A percentile compares a stretch with the other conserved stretches of the same genome.
phyloP scores from a whole-genome alignment of 2,329 filamentous ascomycete genomes.

The Arthroderma sp. region DNA sequence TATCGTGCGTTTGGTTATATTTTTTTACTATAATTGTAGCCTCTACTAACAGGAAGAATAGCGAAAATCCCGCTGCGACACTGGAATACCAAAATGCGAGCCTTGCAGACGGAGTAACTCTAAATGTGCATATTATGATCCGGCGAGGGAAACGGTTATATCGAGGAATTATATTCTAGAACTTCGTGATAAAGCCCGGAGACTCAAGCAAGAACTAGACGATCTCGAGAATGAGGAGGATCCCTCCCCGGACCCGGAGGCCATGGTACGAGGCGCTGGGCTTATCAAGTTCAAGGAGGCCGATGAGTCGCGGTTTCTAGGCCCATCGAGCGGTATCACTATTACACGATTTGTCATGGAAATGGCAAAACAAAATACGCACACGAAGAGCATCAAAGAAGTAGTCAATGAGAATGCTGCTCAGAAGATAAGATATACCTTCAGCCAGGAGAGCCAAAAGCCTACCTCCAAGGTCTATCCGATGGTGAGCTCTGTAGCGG shows the following conservation, averaged over 20 bases:
- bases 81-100: conserved; percentile 76
- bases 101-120: conserved; percentile 88
- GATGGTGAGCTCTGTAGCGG: conserved; percentile 73
- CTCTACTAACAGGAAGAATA: conserved; percentile 22
- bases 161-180: conserved; percentile 85
- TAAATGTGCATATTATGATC: conserved; percentile 90
- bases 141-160: conserved; percentile 70
- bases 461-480: conserved; percentile 73
- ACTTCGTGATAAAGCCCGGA: conserved; percentile 72
- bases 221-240: conserved; percentile 66
- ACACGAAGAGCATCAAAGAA: conserved; percentile 81
- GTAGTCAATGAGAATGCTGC: conserved; percentile 66
- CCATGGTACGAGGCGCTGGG: conserved; percentile 75
- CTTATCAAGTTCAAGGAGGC: conserved; percentile 72
- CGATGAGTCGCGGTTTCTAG: conserved; percentile 81
- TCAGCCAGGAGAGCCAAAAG: conserved; percentile 50
- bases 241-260: conserved; percentile 58
- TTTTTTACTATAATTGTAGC: not conserved
- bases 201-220: conserved; percentile 67
- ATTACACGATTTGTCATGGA: conserved; percentile 95
- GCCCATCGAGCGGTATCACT: conserved; percentile 87
- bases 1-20: not conserved
- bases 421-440: conserved; percentile 55
- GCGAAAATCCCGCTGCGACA: conserved; percentile 95
- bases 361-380: conserved; percentile 84